Base-by-base conservation (phyloP, 768 basidiomycete genomes). In the Podaxis sp. region DNA sequence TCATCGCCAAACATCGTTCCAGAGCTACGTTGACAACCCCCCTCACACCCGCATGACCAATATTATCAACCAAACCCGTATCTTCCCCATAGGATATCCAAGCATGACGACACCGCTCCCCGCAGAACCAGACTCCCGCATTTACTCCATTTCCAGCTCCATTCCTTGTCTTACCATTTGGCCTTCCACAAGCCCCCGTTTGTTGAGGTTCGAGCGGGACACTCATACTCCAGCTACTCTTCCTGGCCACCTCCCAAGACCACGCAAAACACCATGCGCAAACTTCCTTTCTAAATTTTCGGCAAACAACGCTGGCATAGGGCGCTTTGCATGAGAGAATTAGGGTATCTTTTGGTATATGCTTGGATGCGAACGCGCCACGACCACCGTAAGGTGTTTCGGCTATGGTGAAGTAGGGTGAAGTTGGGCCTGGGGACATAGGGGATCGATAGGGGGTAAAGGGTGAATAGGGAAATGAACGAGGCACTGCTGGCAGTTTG, bases 201-300 rank as follows among this genome's bases (percentile, higher is more conserved):
- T 64, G 48, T 32, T 59, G 48, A 38, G 57, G 50, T 40, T 59
- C 69, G 7, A 40, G 48, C 32, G 36, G 48, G 6, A 66, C 18
- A 38, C 51, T 58, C 21, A 72, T 65, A 42, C 67, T 77, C 85
- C 85, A 86, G 27, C 75, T 67, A 62, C 74, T 72, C 71, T 75
- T 76, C 32, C 77, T 61, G 0, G 51, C 59, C 21, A 57, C 73
- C 55, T 84, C 82, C 64, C 81, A 81, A 25, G 82, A 77, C 66
- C 88, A 88, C 40, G 79, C 77, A 67, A 86, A 88, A 70, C 88
- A 89, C 67, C 81, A 73, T 9, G 79, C 82, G 64, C 87, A 89
- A 50, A 87, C 85, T 68, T 88, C 87, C 68, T 82, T 85, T 42
- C 85, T 78, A 64, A 87, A 89, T 62, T 81, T 80, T 66, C 79